Percentiles rank a stretch among this genome's conserved stretches.
Evolutionary conservation across 1,284 basidiomycete species (phyloP).

Genomic region (Apiotrichum porosum): DNA sequence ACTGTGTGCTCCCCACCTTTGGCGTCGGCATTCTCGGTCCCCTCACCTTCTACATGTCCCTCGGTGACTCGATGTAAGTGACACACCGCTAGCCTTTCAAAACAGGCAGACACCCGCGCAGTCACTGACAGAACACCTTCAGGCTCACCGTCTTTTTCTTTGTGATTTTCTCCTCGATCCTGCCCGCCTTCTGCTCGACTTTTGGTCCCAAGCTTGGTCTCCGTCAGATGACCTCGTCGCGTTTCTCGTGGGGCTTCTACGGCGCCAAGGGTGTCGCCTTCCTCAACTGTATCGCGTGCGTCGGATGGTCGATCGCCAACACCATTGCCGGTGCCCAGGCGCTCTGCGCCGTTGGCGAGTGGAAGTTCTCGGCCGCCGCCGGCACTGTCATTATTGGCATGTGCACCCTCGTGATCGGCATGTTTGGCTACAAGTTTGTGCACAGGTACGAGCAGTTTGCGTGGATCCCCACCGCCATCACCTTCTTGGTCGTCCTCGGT

Average conservation of each 20-base stretch:
- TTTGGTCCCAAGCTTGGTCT: conserved; percentile 43
- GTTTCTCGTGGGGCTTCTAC: conserved; percentile 47
- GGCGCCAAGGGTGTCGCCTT: conserved; percentile 36
- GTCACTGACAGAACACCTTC: background rate
- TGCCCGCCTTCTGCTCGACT: conserved; percentile 35
- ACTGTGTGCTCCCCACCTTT: conserved; percentile 39
- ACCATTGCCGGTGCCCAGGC: conserved; percentile 45
- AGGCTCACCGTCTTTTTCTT: conserved; percentile 39
- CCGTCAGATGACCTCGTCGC: conserved; percentile 47
- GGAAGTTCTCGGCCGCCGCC: conserved; percentile 36
- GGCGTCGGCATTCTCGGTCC: conserved; percentile 35
- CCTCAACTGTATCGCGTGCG: conserved; percentile 41
- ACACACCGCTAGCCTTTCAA: too few relatives aligned
- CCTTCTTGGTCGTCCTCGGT: conserved; percentile 45
- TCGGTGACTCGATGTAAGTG: conserved; percentile 32
- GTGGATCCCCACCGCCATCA: conserved; percentile 50
- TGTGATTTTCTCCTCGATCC: conserved; percentile 19
- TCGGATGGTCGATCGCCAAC: conserved; percentile 46
- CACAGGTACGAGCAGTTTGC: conserved; percentile 47
- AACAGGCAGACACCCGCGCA: too few relatives aligned
- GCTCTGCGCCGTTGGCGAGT: conserved; percentile 36
- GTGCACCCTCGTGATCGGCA: conserved; percentile 47
- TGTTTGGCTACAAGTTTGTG: conserved; percentile 51
- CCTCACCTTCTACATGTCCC: conserved; percentile 25
- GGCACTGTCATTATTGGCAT: conserved; percentile 45